phyloP scores from a whole-genome alignment of 495 filamentous ascomycete genomes.

The Tuber magnatum region DNA sequence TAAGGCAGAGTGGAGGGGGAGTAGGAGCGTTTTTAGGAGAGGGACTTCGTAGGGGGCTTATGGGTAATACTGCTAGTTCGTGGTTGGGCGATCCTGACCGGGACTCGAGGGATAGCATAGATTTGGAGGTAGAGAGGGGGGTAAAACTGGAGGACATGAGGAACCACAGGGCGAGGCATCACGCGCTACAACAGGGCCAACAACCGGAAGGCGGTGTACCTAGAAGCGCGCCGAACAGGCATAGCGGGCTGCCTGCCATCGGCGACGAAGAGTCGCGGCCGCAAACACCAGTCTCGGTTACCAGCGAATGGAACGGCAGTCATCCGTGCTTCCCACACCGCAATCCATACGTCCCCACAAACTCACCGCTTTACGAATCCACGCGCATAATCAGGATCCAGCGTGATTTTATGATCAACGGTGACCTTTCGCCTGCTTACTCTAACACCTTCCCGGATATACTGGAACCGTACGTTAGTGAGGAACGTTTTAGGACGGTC shows the following conservation, averaged over 20 bases:
- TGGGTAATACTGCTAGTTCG: constrained; percentile 18
- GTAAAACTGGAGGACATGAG: constrained; percentile 22
- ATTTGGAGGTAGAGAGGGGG: constrained; percentile 10
- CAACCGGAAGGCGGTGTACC: not conserved
- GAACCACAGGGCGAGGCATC: not conserved
- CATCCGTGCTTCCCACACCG: constrained; percentile 52
- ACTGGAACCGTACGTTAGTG: constrained; percentile 71
- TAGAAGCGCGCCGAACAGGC: not conserved
- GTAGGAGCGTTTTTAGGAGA: not conserved
- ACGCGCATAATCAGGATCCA: constrained; percentile 88
- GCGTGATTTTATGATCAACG: constrained; percentile 81
- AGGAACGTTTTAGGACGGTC: constrained; percentile 72
- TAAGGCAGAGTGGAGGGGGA: not conserved
- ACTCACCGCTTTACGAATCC: constrained; percentile 61
- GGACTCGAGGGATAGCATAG: constrained; percentile 19
- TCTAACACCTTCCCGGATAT: constrained; percentile 94
- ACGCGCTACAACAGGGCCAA: constrained; percentile 10
- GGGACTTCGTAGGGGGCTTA: constrained; percentile 9
- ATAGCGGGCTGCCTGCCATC: not conserved
- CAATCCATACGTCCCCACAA: constrained; percentile 68
- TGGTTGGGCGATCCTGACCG: constrained; percentile 27
- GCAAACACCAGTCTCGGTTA: constrained; percentile 28
- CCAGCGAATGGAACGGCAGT: constrained; percentile 32
- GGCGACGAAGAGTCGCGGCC: constrained; percentile 31
- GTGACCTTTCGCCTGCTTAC: constrained; percentile 70